phyloP scores from a whole-genome alignment of 2,329 filamentous ascomycete genomes.

The Thelonectria rubi region DNA sequence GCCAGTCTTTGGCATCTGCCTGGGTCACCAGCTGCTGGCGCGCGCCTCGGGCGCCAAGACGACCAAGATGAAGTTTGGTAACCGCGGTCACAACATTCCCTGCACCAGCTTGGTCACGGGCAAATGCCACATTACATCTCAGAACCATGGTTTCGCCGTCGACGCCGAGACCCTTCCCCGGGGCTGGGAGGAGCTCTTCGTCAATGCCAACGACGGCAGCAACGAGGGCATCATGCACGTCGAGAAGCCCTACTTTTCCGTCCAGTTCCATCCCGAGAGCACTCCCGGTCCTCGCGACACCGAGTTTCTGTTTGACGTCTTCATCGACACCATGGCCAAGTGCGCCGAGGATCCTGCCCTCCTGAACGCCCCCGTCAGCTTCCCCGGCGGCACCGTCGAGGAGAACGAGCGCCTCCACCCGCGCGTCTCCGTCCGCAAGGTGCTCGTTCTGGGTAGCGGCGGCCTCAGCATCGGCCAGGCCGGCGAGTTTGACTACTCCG shows the following conservation, averaged over 20 bases:
- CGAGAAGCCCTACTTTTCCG: constrained; percentile 91
- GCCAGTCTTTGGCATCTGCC: constrained; percentile 94
- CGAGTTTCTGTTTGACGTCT: constrained; percentile 96
- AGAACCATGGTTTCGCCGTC: constrained; percentile 97
- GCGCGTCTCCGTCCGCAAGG: constrained; percentile 88
- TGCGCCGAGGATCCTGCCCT: constrained; percentile 73
- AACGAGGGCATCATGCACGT: constrained; percentile 97
- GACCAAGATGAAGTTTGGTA: constrained; percentile 98
- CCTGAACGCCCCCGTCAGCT: constrained; percentile 78
- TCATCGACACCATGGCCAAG: constrained; percentile 83
- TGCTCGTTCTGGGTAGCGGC: constrained; percentile 91
- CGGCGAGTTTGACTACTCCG: constrained; percentile 98
- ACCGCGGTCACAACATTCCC: constrained; percentile 98
- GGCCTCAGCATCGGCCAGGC: constrained; percentile 97
- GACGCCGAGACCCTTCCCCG: constrained; percentile 78
- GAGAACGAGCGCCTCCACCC: constrained; percentile 83
- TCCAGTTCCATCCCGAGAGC: constrained; percentile 99
- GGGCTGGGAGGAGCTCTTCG: constrained; percentile 93
- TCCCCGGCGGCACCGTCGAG: constrained; percentile 83
- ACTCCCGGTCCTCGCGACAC: constrained; percentile 95
- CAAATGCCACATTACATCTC: constrained; percentile 97
- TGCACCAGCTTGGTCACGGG: constrained; percentile 96
- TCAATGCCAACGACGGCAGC: constrained; percentile 97
- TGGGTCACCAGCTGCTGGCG: constrained; percentile 95
- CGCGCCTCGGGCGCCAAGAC: constrained; percentile 88